Evolutionary conservation across 164 flowering plant genomes (phyloP).

Genomic region (Buxus sempervirens): DNA sequence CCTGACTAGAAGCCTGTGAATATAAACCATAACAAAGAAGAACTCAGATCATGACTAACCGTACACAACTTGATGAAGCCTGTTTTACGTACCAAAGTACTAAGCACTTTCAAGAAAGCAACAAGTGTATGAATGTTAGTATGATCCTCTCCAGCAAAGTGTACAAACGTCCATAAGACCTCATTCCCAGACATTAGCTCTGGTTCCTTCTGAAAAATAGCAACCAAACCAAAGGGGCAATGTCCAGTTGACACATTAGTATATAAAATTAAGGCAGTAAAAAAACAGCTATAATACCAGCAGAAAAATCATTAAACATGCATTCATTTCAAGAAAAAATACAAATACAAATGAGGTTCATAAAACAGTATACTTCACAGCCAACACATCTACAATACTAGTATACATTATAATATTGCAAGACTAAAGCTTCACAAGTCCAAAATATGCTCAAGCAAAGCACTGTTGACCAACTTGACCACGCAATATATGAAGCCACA

Average conservation of each 20-base stretch:
- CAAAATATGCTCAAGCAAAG: no score
- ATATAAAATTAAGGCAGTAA: constrained; percentile 1
- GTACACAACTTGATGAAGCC: not conserved
- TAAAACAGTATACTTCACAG: no score
- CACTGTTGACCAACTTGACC: no score
- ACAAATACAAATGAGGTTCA: no score
- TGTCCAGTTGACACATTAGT: constrained; percentile 2
- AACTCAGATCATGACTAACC: not conserved
- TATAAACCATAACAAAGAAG: constrained; percentile 1
- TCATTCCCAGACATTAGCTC: constrained; percentile 90
- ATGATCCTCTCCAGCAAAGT: constrained; percentile 97
- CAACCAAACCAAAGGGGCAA: constrained; percentile 3
- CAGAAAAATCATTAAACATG: no score
- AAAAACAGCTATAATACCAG: not conserved
- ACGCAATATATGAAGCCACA: no score
- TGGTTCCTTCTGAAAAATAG: constrained; percentile 71
- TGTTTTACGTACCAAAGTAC: constrained; percentile 70
- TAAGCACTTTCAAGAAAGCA: constrained; percentile 88
- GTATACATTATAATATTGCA: no score
- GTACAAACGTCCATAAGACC: constrained; percentile 92
- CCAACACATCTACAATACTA: no score
- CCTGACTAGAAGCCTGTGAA: constrained; percentile 79
- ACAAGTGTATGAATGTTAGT: constrained; percentile 85
- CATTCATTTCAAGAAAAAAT: no score
- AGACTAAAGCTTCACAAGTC: no score